Percentiles rank a stretch among this genome's conserved stretches.
Conservation (phyloP, 345 rosid genomes). For the Linum tenue region DNA sequence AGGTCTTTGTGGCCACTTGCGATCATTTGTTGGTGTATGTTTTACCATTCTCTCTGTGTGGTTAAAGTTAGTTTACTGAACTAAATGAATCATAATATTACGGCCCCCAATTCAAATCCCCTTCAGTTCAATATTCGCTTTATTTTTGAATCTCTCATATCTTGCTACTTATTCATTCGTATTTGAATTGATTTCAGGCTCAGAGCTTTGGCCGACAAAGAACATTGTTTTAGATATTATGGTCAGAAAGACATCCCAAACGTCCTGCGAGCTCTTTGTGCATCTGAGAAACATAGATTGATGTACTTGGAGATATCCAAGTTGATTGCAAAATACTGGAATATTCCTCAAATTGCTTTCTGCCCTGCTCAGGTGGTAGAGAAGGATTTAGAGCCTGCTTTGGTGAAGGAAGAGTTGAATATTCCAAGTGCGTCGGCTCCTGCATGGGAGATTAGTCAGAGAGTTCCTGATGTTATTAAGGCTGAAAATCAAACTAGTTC, state of each 20-base stretch:
- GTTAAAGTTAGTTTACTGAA: neutral
- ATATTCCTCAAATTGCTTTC: conserved; percentile 37
- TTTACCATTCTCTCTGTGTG: conserved; percentile 15
- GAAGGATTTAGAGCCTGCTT: conserved; percentile 17
- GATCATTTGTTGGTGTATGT: conserved; percentile 90
- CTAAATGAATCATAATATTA: neutral
- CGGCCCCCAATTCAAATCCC: too few species aligned
- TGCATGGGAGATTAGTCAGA: conserved; percentile 18
- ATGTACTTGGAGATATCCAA: conserved; percentile 50
- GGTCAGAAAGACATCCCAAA: conserved; percentile 52
- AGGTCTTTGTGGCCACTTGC: conserved; percentile 85
- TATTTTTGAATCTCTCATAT: too few species aligned
- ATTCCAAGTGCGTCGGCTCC: conserved; percentile 10
- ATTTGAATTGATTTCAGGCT: conserved; percentile 38
- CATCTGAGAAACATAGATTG: conserved; percentile 39
- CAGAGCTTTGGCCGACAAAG: conserved; percentile 28
- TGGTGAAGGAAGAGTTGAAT: conserved; percentile 28
- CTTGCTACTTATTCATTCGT: neutral
- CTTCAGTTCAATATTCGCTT: too few species aligned
- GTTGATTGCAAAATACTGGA: conserved; percentile 60
- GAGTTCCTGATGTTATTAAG: conserved; percentile 24
- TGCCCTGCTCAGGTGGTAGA: conserved; percentile 25
- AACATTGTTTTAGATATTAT: conserved; percentile 53
- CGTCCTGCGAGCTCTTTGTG: conserved; percentile 48
- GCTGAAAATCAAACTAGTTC: conserved; percentile 28